Evolutionary conservation across 345 rosid species (phyloP).

Genomic region (Punica granatum): DNA sequence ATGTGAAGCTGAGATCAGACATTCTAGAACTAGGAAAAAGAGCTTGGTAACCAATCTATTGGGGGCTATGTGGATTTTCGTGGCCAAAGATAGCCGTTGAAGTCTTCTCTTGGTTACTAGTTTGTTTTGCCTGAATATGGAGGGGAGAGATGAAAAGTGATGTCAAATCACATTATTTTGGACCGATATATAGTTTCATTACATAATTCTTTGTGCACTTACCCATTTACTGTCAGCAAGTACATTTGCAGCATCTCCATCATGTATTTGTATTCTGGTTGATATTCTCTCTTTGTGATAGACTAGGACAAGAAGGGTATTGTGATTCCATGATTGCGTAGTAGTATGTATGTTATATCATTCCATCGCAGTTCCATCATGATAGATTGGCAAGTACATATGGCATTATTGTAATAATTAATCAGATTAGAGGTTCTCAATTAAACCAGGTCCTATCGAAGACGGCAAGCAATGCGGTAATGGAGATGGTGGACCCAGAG

Average conservation of each 20-base stretch:
- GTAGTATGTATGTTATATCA: no score
- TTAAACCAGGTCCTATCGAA: constrained; percentile 66
- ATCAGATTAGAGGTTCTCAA: not conserved
- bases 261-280: no score
- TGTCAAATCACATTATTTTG: no score
- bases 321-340: no score
- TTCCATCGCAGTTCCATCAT: not conserved
- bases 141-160: not conserved
- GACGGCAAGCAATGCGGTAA: constrained; percentile 70
- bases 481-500: constrained; percentile 82
- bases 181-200: no score
- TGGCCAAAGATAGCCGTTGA: not conserved
- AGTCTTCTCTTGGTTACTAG: not conserved
- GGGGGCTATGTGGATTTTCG: not conserved
- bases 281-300: no score
- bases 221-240: no score
- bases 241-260: no score
- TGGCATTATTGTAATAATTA: not conserved
- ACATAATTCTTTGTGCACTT: no score
- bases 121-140: not conserved
- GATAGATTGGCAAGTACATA: not conserved
- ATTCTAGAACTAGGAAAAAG: not conserved
- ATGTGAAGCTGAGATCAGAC: not conserved
- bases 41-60: not conserved
- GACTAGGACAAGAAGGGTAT: no score